Evolutionary conservation across 1,284 basidiomycete genomes (phyloP).

Genomic region (Cystobasidium slooffiae): DNA sequence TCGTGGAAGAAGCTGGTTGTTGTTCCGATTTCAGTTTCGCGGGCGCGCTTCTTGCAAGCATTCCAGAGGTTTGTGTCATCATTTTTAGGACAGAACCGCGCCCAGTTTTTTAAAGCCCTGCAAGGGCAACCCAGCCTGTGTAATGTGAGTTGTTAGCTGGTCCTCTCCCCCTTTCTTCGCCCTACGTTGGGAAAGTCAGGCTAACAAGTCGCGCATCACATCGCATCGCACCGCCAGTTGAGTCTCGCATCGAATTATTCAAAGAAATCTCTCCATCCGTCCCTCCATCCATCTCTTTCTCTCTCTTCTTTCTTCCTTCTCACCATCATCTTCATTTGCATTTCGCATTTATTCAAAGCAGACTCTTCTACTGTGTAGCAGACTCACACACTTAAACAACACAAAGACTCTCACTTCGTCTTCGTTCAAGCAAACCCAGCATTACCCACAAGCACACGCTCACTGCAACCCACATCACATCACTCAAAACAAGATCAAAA

Average conservation of each 20-base stretch:
- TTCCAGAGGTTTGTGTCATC: too few relatives aligned
- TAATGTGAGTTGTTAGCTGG: too few relatives aligned
- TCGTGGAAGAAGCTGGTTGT: too few relatives aligned
- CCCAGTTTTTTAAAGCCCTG: too few relatives aligned
- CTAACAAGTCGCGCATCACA: neutral
- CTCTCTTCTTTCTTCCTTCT: neutral
- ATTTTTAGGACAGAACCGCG: too few relatives aligned
- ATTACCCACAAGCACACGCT: slow-evolving; percentile 6
- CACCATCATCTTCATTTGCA: neutral
- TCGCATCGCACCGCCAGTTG: slow-evolving; percentile 1
- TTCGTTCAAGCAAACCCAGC: neutral
- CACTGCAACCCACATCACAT: slow-evolving; percentile 7
- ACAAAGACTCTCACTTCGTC: neutral
- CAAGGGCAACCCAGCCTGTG: too few relatives aligned
- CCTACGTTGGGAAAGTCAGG: too few relatives aligned
- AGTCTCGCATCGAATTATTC: neutral
- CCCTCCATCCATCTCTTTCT: neutral
- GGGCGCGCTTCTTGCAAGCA: too few relatives aligned
- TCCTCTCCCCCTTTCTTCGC: too few relatives aligned
- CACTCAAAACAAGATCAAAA: slow-evolving; percentile 13
- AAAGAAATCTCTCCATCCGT: neutral
- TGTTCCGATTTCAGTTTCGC: too few relatives aligned
- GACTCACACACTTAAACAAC: neutral
- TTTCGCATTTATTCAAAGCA: neutral
- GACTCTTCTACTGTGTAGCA: slow-evolving; percentile 4